Base-by-base conservation (phyloP, 108 stramenopile species). In the Nannochloropsis oceanica region DNA sequence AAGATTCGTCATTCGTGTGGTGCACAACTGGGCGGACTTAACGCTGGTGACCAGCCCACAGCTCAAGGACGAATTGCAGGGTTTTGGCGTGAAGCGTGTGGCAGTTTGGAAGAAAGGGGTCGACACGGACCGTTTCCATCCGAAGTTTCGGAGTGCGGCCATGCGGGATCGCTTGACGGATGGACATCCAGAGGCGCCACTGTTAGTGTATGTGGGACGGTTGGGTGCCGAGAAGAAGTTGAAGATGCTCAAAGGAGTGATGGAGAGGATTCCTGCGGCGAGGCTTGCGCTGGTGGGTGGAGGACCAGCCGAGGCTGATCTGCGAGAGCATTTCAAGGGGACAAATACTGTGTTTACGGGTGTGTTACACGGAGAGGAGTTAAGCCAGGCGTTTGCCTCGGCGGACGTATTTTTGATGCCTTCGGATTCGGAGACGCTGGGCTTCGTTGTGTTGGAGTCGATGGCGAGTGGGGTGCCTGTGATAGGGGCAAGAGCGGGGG, bases 41-140 rank as follows among this genome's bases (percentile, higher is more conserved):
- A 97, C 96, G 12, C 87, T 98, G 43, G 94, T 94, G 27, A 98
- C 98, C 13, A 93, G 92, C 81, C 96, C 96, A 12, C 98, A 97
- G 91, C 92, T 98, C 90, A 91, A 93, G 89, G 87, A 93, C 27
- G 94, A 97, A 91, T 82, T 98, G 81, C 85, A 79, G 34, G 86
- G 73, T 24, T 91, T 96, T 81, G 96, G 97, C n/a, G 92, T 98
- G 43, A 93, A 93, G 20, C 90, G 96, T 24, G 95, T 97, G 26
- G 96, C 96, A 22, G 96, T 81, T 8, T 81, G 81, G 34, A 81
- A 81, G 27, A 42, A 81, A 34, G 27, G 27, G 18, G 25, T 42
- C 34, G 81, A 42, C 81, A 34, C 26, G 11, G 27, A 81, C 25
- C 26, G 80, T 43, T 98, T 98, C 87, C 87, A 96, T 84, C 97